A percentile compares a stretch with the other conserved stretches of the same genome.
These are phyloP conservation scores for Phytophthora fragariae DNA, from an alignment of 352 stramenopile genomes.

Conservation along the genomic window DNA sequence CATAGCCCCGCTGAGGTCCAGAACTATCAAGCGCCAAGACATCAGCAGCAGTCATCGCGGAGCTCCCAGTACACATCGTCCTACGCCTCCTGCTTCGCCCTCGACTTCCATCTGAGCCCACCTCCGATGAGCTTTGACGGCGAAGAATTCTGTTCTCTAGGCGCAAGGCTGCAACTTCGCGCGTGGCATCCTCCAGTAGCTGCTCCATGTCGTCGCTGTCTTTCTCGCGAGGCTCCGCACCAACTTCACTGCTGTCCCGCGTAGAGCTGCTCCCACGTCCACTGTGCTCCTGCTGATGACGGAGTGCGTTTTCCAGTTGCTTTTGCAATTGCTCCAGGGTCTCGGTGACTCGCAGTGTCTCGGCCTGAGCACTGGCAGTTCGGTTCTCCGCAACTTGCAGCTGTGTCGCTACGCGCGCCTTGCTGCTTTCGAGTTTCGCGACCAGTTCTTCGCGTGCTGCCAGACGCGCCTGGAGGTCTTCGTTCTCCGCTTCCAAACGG, in stretches of 20 bases:
- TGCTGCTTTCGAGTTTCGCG: conserved; percentile 29
- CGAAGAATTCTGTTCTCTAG: conserved; percentile 50
- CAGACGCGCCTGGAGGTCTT: conserved; percentile 31
- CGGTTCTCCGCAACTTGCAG: conserved; percentile 49
- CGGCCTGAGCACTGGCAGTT: conserved; percentile 32
- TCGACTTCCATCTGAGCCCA: conserved; percentile 2
- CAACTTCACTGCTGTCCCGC: conserved; percentile 19
- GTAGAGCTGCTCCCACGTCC: neutral
- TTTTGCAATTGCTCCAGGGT: conserved; percentile 36
- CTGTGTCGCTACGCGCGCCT: conserved; percentile 35
- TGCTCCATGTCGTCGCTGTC: conserved; percentile 33
- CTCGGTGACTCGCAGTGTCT: conserved; percentile 35
- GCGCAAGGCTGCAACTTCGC: conserved; percentile 39
- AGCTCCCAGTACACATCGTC: conserved; percentile 19
- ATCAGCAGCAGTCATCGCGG: conserved; percentile 32
- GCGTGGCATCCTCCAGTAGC: conserved; percentile 51
- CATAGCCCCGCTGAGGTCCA: conserved; percentile 4
- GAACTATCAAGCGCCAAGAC: conserved; percentile 32
- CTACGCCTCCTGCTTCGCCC: conserved; percentile 26
- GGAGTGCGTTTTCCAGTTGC: conserved; percentile 32
- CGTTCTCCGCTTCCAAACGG: conserved; percentile 31
- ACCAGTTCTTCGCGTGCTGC: conserved; percentile 29
- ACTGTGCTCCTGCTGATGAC: conserved; percentile 15
- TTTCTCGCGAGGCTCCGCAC: conserved; percentile 12
- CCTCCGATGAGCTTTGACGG: conserved; percentile 25